Evolutionary conservation across 257 asterid genomes (phyloP).

Genomic region (Scutellaria barbata): DNA sequence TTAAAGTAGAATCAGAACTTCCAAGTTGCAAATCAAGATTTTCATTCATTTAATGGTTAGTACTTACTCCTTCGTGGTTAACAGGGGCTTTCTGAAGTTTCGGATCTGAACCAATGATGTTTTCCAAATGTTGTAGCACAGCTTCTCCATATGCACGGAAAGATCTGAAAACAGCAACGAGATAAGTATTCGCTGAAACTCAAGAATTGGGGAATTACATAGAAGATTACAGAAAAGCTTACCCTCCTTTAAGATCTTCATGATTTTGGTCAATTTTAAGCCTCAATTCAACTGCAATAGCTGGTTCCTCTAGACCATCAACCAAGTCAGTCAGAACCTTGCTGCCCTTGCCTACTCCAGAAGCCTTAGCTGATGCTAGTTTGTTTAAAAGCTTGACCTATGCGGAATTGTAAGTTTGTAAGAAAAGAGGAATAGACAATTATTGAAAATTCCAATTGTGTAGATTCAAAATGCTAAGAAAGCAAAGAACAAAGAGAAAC

Average conservation of each 20-base stretch:
- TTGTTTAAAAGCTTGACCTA: conserved; percentile 95
- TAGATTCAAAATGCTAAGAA: background rate
- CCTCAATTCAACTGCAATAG: conserved; percentile 77
- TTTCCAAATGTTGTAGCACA: conserved; percentile 70
- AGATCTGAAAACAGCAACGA: conserved; percentile 55
- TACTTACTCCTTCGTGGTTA: conserved; percentile 94
- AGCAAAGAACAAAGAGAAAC: background rate
- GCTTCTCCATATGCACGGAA: conserved; percentile 97
- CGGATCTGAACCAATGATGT: conserved; percentile 53
- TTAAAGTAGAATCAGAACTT: conserved; percentile 2
- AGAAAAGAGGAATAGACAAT: background rate
- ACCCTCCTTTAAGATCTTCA: conserved; percentile 91
- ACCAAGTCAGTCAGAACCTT: conserved; percentile 94
- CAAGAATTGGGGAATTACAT: conserved; percentile 19
- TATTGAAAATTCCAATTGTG: conserved; percentile 2
- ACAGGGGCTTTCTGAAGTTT: conserved; percentile 89
- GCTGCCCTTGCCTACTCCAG: conserved; percentile 83
- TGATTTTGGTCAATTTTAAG: conserved; percentile 88
- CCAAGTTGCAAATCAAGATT: conserved; percentile 11
- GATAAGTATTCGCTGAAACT: conserved; percentile 11
- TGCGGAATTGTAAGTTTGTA: conserved; percentile 21
- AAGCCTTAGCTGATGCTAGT: conserved; percentile 94
- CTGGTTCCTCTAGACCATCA: conserved; percentile 90
- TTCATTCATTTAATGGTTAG: background rate
- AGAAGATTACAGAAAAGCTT: conserved; percentile 36